Percentiles rank a stretch among this genome's conserved stretches.
These are phyloP conservation scores for Fibroporia radiculosa DNA, from an alignment of 768 basidiomycete species.

Conservation along the genomic window DNA sequence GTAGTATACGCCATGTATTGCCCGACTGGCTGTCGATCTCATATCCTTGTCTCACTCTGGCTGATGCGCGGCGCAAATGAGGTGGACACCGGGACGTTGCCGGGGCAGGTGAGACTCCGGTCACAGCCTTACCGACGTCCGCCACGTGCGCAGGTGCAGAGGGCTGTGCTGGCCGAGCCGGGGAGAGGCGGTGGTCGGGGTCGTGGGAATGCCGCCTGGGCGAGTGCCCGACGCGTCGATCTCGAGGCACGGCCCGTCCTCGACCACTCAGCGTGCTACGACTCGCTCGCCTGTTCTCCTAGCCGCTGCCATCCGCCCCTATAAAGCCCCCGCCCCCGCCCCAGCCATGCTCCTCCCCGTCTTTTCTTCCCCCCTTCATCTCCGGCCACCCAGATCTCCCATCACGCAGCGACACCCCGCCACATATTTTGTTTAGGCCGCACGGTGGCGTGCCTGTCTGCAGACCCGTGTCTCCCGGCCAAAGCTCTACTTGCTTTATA, in stretches of 20 bases:
- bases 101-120: background rate
- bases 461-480: background rate
- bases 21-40: background rate
- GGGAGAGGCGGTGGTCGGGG: background rate
- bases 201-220: background rate
- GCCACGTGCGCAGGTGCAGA: too few relatives aligned
- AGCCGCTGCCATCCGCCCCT: background rate
- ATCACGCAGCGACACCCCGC: background rate
- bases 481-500: conserved; percentile 2
- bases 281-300: too few relatives aligned
- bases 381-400: background rate
- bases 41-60: background rate
- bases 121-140: too few relatives aligned
- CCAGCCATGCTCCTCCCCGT: background rate
- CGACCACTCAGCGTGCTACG: too few relatives aligned
- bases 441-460: conserved; percentile 1
- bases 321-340: background rate
- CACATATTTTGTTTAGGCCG: background rate
- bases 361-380: background rate
- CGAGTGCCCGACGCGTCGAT: background rate
- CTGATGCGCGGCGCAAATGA: background rate
- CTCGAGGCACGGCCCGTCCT: background rate
- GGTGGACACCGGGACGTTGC: background rate
- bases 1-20: conserved; percentile 5
- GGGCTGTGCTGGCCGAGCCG: background rate